Base-by-base conservation (phyloP, 306 rosid species). In the Casuarina equisetifolia region DNA sequence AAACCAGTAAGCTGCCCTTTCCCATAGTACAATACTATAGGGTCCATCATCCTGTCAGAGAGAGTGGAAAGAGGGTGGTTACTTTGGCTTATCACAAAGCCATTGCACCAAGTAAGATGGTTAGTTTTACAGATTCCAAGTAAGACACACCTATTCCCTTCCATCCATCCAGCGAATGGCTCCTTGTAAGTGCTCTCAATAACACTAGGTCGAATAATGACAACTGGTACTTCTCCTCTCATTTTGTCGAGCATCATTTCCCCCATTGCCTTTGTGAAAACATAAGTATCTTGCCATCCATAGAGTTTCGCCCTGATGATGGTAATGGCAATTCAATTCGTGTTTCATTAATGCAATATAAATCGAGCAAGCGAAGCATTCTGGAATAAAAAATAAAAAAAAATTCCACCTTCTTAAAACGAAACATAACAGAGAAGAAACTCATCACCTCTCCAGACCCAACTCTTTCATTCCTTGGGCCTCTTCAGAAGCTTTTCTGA, bases 281-380 rank as follows among this genome's bases (percentile, higher is more conserved):
- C 99, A 44, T 95, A 95, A 8, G 97, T 95, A 83, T 92, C 97
- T 76, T 95, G 99, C 99, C 99, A 95, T 72, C 99, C 99, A 67
- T 74, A 90, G 79, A 53, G 81, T 70, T 86, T 86, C 1, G 97
- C 99, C 89, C 99, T 92, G 81, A 50, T 45, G 9, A 50, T 25
- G 32, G 32, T 12, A 83, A 42, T 77, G n/a, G 46, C 45, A 49
- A 71, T 58, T 8, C 64, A 58, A 2, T 55, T 11, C 40, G 20
- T 19, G 4, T 55, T 8, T 50, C 20, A n/a, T 11, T 15, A 16
- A 3, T 53, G 17, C 8, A 52, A 17, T 52, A 17, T 25, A 32
- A 55, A 17, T 55, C 61, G 7, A 57, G 32, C 32, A 25, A 62
- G 43, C 38, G 9, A 57, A 57, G 63, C 63, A 61, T 61, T 61